phyloP scores from a whole-genome alignment of 2,329 filamentous ascomycete species.

The Ceratocystis destructans region DNA sequence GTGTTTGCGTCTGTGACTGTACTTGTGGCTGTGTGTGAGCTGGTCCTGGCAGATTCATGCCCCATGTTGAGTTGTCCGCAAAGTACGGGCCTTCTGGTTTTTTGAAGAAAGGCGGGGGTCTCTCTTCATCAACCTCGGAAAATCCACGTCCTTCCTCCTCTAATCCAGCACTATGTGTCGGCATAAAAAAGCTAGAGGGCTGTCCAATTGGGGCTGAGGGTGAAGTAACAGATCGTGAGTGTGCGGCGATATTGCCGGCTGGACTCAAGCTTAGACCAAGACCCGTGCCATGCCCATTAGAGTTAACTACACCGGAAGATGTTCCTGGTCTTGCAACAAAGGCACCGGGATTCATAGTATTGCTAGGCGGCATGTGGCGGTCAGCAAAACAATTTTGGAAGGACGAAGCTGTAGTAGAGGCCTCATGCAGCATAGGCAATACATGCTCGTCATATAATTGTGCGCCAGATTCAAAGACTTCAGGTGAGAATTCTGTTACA shows the following conservation, averaged over 20 bases:
- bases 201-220: slow-evolving; percentile 48
- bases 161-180: slow-evolving; percentile 32
- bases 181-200: slow-evolving; percentile 27
- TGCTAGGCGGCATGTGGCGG: slow-evolving; percentile 46
- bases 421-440: slow-evolving; percentile 76
- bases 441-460: slow-evolving; percentile 89
- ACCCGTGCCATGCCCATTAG: slow-evolving; percentile 31
- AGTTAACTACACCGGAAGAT: slow-evolving; percentile 23
- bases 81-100: slow-evolving; percentile 42
- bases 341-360: slow-evolving; percentile 49
- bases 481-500: slow-evolving; percentile 50
- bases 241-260: slow-evolving; percentile 25
- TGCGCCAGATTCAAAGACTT: slow-evolving; percentile 58
- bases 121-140: slow-evolving; percentile 60
- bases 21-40: slow-evolving; percentile 27
- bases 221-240: slow-evolving; percentile 73
- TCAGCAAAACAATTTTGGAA: slow-evolving; percentile 87
- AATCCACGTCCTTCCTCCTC: slow-evolving; percentile 70
- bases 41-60: slow-evolving; percentile 34
- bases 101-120: slow-evolving; percentile 37
- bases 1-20: not conserved
- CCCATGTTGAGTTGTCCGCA: slow-evolving; percentile 40
- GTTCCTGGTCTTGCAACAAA: slow-evolving; percentile 32
- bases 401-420: slow-evolving; percentile 60
- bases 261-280: not conserved